Base-by-base conservation (phyloP, 257 asterid genomes). In the Solanum boliviense region DNA sequence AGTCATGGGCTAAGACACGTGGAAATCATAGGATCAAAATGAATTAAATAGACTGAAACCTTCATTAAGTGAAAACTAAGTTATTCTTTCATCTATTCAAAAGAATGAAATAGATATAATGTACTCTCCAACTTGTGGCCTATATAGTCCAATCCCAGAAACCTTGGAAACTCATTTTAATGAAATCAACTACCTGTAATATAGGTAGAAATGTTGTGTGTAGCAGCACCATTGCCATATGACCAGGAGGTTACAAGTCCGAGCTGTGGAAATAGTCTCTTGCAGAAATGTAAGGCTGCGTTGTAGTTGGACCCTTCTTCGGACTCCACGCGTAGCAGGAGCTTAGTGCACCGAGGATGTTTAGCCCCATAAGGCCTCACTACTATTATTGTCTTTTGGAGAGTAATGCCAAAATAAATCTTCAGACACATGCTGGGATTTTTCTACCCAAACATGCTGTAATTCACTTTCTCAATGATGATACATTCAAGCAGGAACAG, bases 401-500 rank as follows among this genome's bases (percentile, higher is more conserved):
- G 83, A 75, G 32, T 23, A 67, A 36, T 38, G 21, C 39, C 13
- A 41, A 76, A 41, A 38, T 12, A 13, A 2, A 76, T n/a, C 56
- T 36, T 36, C 56, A 23, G 83, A 65, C 31, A 65, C 52, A 84
- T 18, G 38, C 32, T 32, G 18, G 56, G 11, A 29, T 29, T 29
- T 29, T 70, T 60, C 72, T 56, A 34, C 5, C 89, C 87, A 84
- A 74, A 58, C 82, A 84, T 34, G 48, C 1, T 18, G 52, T 36
- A 60, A 32, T 75, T 85, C 88, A 88, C 72, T 35, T 67, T 44
- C 72, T 56, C 18, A n/a, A 34, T 39, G 34, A 81, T 67, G 32
- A 58, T 21, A 79, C 87, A 68, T 73, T 94, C 92, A 95, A 89
- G 91, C 95, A 58, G 94, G 89, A 21, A 91, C 92, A 12, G 98